These are phyloP conservation scores for Candida piceae DNA, from an alignment of 805 yeast species.

Conservation along the genomic window DNA sequence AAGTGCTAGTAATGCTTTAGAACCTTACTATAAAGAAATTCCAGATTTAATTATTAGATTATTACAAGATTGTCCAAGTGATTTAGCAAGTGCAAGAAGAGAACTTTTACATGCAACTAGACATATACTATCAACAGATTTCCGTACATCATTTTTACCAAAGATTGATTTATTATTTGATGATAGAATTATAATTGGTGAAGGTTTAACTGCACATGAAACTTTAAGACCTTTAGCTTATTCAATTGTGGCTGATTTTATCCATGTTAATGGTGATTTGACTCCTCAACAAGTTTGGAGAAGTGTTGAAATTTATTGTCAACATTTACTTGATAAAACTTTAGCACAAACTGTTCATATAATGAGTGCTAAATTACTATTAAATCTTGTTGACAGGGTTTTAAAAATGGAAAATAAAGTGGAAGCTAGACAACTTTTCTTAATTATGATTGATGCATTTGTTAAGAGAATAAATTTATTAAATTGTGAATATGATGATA, in stretches of 20 bases:
- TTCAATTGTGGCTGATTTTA: slow-evolving; percentile 91
- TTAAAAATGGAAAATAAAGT: slow-evolving; percentile 74
- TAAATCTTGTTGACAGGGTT: slow-evolving; percentile 85
- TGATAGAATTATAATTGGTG: slow-evolving; percentile 84
- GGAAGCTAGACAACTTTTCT: slow-evolving; percentile 78
- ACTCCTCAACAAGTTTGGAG: slow-evolving; percentile 81
- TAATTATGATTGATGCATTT: slow-evolving; percentile 83
- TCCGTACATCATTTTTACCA: slow-evolving; percentile 74
- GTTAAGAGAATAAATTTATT: slow-evolving; percentile 74
- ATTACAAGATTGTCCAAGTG: slow-evolving; percentile 93
- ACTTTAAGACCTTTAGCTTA: slow-evolving; percentile 90
- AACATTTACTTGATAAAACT: slow-evolving; percentile 71
- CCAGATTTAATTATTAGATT: slow-evolving; percentile 85
- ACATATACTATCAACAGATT: slow-evolving; percentile 89
- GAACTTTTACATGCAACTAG: slow-evolving; percentile 91
- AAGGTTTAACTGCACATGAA: slow-evolving; percentile 87
- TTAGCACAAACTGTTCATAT: slow-evolving; percentile 88
- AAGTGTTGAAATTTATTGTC: slow-evolving; percentile 78
- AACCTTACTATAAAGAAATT: slow-evolving; percentile 55
- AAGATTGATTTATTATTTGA: slow-evolving; percentile 82
- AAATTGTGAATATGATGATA: slow-evolving; percentile 64
- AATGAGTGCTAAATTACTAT: slow-evolving; percentile 87
- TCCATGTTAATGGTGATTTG: slow-evolving; percentile 83
- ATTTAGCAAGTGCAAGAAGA: slow-evolving; percentile 83
- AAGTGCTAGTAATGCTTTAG: slow-evolving; percentile 60